Evolutionary conservation across 1,139 yeast species (phyloP).

Genomic region (Yamadazyma triangularis): DNA sequence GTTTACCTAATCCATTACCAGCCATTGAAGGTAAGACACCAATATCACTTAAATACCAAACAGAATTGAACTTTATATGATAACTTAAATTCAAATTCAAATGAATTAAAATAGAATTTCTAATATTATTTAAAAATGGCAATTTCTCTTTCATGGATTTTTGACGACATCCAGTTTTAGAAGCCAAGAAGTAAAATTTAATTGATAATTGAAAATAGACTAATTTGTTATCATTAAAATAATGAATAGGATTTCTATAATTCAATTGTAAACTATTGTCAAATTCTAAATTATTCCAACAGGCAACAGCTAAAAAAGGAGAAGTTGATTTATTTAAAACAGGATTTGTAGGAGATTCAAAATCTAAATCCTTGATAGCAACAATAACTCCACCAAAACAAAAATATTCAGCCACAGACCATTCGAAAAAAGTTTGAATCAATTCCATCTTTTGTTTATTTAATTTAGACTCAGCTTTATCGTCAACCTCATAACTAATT

Average conservation of each 20-base stretch:
- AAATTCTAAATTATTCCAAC: slow-evolving; percentile 32
- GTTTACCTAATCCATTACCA: slow-evolving; percentile 37
- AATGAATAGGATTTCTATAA: slow-evolving; percentile 16
- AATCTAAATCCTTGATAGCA: slow-evolving; percentile 30
- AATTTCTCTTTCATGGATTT: slow-evolving; percentile 30
- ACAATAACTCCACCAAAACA: slow-evolving; percentile 28
- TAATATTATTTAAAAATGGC: slow-evolving; percentile 29
- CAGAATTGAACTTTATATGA: slow-evolving; percentile 14
- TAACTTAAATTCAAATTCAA: slow-evolving; percentile 13
- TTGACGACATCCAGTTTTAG: slow-evolving; percentile 32
- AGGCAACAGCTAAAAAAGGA: slow-evolving; percentile 33
- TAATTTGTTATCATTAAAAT: slow-evolving; percentile 17
- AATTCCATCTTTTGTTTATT: slow-evolving; percentile 27
- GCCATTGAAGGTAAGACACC: slow-evolving; percentile 38
- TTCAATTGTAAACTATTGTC: slow-evolving; percentile 21
- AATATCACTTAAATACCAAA: slow-evolving; percentile 40
- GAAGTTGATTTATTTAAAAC: slow-evolving; percentile 9
- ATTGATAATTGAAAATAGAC: slow-evolving; percentile 22
- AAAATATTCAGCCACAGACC: slow-evolving; percentile 32
- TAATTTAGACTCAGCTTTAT: slow-evolving; percentile 12
- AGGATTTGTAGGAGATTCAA: slow-evolving; percentile 14
- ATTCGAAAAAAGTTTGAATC: slow-evolving; percentile 35
- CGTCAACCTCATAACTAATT: slow-evolving; percentile 15
- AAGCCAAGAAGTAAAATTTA: slow-evolving; percentile 31
- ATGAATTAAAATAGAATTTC: slow-evolving; percentile 19